phyloP scores from a whole-genome alignment of 163 green algal genomes.

The Scenedesmus sp. region DNA sequence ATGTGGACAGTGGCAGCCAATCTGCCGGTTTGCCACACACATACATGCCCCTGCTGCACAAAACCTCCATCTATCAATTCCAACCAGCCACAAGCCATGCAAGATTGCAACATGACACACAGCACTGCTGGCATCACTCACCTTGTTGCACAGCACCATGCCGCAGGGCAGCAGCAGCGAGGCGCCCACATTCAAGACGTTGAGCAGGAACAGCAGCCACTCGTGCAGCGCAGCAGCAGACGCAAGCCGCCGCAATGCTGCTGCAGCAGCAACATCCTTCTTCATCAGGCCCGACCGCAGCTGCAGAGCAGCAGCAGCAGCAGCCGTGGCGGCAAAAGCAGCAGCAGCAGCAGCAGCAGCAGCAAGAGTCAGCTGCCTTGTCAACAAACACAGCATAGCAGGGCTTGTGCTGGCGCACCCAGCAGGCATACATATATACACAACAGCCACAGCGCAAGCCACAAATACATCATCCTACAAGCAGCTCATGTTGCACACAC shows the following conservation, averaged over 20 bases:
- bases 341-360: not conserved
- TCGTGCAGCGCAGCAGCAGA: slow-evolving; percentile 57
- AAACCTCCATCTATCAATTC: too few species aligned
- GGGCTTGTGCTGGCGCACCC: not conserved
- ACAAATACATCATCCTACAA: not conserved
- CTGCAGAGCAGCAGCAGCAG: slow-evolving; percentile 23
- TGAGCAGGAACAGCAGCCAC: slow-evolving; percentile 67
- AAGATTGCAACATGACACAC: not conserved
- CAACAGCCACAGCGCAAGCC: not conserved
- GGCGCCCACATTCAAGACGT: slow-evolving; percentile 64
- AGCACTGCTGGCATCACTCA: not conserved
- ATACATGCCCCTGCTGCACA: not conserved
- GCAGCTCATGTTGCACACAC: too few species aligned
- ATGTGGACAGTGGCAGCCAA: too few species aligned
- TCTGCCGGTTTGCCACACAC: not conserved
- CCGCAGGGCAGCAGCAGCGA: slow-evolving; percentile 64
- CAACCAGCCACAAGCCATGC: too few species aligned
- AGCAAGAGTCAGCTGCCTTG: too few species aligned
- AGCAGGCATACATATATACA: not conserved
- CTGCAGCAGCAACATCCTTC: slow-evolving; percentile 44
- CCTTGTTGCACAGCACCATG: slow-evolving; percentile 67
- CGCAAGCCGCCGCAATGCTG: not conserved
- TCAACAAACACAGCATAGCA: too few species aligned
- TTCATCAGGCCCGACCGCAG: slow-evolving; percentile 26
- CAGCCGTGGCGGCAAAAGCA: not conserved